Evolutionary conservation across 306 rosid genomes (phyloP), one percentile per base, ranked within the genome.

Genomic region (Cicer cuneatum): DNA sequence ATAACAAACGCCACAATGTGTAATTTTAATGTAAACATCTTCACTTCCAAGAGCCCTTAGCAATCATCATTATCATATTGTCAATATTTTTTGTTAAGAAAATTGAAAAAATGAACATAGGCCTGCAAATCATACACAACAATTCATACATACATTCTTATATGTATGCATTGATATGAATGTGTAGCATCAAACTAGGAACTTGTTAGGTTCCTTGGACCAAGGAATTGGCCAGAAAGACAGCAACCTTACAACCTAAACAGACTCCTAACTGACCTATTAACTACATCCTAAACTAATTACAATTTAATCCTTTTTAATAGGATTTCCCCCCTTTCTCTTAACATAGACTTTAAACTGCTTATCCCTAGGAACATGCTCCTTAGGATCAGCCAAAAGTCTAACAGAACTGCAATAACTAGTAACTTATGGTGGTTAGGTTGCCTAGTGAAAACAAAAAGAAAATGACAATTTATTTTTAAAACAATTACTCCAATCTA

Each of bases 1-100:
- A 74, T 89, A 90, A 72, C 98, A 93, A 69, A 93, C 21, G 60
- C 95, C 96, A 8, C 91, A 90, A 53, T 93, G 91, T 12, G 95
- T 89, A 38, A 93, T 93, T 65, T 83, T 85, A 43, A 90, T 40
- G 21, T 87, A 82, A 77, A 93, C 85, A 67, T 93, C 98, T 0
- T 89, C 88, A 0, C 75, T 63, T 39, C 95, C 87, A 33, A 84
- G 79, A 70, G 78, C 81, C 86, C 97, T 92, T 85, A 58, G 62
- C 68, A 73, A 59, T 24, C 71, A 78, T 21, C 57, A 56, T 71
- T 47, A 65, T 76, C 71, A 77, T 46, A 39, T 41, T 4, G 81
- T 71, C 70, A 70, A 35, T 11, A 59, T 19, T 37, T 54, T 24
- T 2, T 24, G 33, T 2, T 11, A 5, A 7, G 15, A 10, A 39